These are phyloP conservation scores for Sporothrix luriei DNA, from an alignment of 2,329 filamentous ascomycete genomes.

Conservation along the genomic window DNA sequence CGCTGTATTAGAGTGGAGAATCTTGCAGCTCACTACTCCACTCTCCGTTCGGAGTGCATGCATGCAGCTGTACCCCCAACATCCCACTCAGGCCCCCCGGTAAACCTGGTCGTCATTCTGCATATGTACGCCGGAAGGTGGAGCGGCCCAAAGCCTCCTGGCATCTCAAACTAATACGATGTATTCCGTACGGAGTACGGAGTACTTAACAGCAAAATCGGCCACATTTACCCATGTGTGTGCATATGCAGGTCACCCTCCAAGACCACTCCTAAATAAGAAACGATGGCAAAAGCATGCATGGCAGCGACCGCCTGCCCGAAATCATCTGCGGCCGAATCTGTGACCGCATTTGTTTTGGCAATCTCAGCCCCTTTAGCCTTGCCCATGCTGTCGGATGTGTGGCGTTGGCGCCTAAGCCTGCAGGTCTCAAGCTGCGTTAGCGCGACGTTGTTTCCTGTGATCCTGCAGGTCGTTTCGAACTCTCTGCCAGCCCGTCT, in stretches of 20 bases:
- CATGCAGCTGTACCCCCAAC: constrained; percentile 26
- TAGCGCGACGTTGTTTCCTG: constrained; percentile 18
- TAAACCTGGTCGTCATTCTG: constrained; percentile 29
- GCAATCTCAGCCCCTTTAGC: background rate
- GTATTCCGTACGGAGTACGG: no score
- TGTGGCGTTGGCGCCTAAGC: constrained; percentile 24
- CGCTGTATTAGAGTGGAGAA: constrained; percentile 1
- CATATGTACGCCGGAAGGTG: background rate
- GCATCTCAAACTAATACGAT: background rate
- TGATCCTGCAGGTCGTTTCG: background rate
- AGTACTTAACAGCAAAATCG: constrained; percentile 5
- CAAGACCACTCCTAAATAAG: constrained; percentile 12
- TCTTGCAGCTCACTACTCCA: constrained; percentile 13
- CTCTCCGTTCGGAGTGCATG: constrained; percentile 17
- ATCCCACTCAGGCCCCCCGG: constrained; percentile 19
- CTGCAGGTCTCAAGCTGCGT: constrained; percentile 26
- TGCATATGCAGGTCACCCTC: constrained; percentile 25
- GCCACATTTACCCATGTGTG: background rate
- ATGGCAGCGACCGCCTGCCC: constrained; percentile 23
- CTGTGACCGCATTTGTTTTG: constrained; percentile 32
- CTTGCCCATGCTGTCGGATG: constrained; percentile 25
- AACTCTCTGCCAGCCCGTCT: background rate
- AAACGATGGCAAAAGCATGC: background rate
- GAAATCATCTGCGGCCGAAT: constrained; percentile 34
- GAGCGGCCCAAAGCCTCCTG: background rate